phyloP scores from a whole-genome alignment of 176 grass and related monocot genomes.

The Metroxylon sagu region DNA sequence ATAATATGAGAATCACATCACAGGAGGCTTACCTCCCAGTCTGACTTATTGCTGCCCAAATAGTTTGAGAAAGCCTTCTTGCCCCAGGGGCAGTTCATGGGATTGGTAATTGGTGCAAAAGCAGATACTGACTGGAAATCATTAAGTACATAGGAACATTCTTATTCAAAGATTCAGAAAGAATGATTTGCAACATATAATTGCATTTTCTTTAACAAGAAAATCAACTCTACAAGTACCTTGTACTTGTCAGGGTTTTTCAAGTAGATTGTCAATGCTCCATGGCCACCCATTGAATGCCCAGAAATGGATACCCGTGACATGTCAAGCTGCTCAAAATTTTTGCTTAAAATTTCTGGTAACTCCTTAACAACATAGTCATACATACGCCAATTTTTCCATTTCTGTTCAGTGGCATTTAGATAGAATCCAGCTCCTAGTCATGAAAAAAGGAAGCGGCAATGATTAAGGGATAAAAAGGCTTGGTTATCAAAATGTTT shows the following conservation, averaged over 20 bases:
- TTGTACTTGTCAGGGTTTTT: constrained; percentile 95
- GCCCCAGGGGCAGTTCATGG: constrained; percentile 82
- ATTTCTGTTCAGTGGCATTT: constrained; percentile 78
- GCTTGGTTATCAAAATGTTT: background rate
- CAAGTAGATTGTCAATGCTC: constrained; percentile 81
- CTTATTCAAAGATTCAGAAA: no score
- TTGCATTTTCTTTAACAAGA: background rate
- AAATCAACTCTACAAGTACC: constrained; percentile 32
- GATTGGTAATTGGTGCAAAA: constrained; percentile 77
- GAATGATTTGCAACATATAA: no score
- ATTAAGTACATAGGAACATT: no score
- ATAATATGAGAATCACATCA: constrained; percentile 1
- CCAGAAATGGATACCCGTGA: constrained; percentile 78
- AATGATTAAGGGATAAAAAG: background rate
- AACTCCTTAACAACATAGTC: constrained; percentile 88
- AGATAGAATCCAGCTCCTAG: constrained; percentile 96
- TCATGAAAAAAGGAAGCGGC: constrained; percentile 9
- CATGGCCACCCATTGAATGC: constrained; percentile 97
- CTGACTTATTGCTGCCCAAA: constrained; percentile 60
- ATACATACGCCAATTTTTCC: constrained; percentile 99
- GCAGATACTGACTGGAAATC: constrained; percentile 79
- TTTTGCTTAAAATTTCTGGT: constrained; percentile 56
- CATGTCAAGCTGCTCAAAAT: constrained; percentile 79
- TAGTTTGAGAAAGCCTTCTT: constrained; percentile 99
- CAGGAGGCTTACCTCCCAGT: constrained; percentile 52